Conservation (phyloP, 1,284 basidiomycete species). For the Leccinum ponderosum region DNA sequence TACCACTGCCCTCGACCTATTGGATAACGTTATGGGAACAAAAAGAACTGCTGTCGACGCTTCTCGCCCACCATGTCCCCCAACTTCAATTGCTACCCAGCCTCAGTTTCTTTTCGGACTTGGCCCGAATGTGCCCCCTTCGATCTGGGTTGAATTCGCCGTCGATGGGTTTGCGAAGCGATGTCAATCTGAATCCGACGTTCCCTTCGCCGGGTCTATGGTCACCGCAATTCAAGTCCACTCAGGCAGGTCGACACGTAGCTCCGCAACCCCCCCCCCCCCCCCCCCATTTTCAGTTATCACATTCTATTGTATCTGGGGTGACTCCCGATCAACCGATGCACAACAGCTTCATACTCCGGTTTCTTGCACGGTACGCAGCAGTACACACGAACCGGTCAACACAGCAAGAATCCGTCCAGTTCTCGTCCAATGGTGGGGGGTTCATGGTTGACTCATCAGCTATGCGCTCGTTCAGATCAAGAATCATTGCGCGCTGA, state of each 20-base stretch:
- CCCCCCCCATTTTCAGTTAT: slow-evolving; percentile 12
- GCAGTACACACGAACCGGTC: slow-evolving; percentile 17
- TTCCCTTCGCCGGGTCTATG: slow-evolving; percentile 17
- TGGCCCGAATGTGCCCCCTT: slow-evolving; percentile 41
- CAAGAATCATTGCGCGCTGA: slow-evolving; percentile 2
- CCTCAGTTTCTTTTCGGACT: slow-evolving; percentile 47
- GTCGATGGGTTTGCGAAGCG: slow-evolving; percentile 17
- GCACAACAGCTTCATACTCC: slow-evolving; percentile 7
- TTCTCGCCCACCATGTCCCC: slow-evolving; percentile 26
- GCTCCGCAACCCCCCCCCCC: slow-evolving; percentile 8
- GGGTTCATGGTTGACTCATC: slow-evolving; percentile 23
- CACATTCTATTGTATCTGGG: slow-evolving; percentile 21
- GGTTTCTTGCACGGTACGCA: slow-evolving; percentile 14
- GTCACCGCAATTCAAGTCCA: slow-evolving; percentile 25
- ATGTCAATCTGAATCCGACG: slow-evolving; percentile 22
- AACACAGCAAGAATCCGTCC: slow-evolving; percentile 20
- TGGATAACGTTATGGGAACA: slow-evolving; percentile 53
- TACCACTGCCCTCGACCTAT: slow-evolving; percentile 63
- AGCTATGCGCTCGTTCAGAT: slow-evolving; percentile 1
- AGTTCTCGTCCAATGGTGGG: slow-evolving; percentile 28
- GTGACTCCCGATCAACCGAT: neutral
- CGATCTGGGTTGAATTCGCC: slow-evolving; percentile 46
- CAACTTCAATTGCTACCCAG: slow-evolving; percentile 36
- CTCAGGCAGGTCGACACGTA: slow-evolving; percentile 13
- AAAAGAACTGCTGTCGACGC: slow-evolving; percentile 18